A percentile compares a stretch with the other conserved stretches of the same genome.
These are phyloP conservation scores for Lactifluus rugatus DNA, from an alignment of 768 basidiomycete genomes.

Conservation along the genomic window DNA sequence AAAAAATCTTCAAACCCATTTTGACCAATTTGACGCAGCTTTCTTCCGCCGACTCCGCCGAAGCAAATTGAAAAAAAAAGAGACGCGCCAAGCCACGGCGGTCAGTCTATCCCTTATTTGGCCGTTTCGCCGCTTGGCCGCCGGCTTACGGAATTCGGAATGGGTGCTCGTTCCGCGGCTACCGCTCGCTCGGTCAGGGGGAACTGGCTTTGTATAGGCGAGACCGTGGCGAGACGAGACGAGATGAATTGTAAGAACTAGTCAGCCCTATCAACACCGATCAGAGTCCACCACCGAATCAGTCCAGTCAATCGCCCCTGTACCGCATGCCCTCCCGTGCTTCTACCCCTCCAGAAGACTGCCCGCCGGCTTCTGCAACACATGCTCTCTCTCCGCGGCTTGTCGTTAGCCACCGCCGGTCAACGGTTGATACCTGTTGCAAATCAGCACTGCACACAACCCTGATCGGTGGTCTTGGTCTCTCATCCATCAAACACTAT, in stretches of 20 bases:
- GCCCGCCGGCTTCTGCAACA: conserved; percentile 5
- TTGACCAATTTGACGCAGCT: background rate
- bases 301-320: background rate
- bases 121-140: conserved; percentile 10
- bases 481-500: background rate
- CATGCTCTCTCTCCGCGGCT: conserved; percentile 1
- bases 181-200: background rate
- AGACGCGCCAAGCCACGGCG: background rate
- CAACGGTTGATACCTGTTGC: background rate
- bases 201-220: no score
- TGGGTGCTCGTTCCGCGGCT: conserved; percentile 4
- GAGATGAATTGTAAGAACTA: no score
- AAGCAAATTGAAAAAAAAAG: background rate
- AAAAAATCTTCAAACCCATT: background rate
- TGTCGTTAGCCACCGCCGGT: conserved; percentile 4
- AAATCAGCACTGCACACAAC: background rate
- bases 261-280: background rate
- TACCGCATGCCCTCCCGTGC: background rate
- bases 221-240: background rate
- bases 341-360: background rate
- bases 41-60: conserved; percentile 8
- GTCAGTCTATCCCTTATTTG: background rate
- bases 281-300: background rate
- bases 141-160: conserved; percentile 17
- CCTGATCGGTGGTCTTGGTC: background rate